Conservation (phyloP, 345 rosid genomes). For the Arabidopsis suecica region DNA sequence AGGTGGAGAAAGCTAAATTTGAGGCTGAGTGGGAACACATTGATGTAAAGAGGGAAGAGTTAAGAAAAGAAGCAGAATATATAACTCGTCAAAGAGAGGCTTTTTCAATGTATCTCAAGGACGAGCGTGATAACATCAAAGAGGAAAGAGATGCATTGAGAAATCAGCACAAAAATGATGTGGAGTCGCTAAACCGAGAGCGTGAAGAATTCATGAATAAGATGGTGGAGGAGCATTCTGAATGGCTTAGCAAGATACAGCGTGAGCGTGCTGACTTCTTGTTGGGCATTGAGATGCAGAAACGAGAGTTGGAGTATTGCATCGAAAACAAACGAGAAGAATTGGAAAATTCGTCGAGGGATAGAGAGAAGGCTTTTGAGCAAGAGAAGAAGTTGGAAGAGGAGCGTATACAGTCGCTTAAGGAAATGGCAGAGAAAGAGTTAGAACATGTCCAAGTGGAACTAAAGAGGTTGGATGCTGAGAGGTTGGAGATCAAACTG, state of each 20-base stretch:
- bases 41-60: constrained; percentile 88
- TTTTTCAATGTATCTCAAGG: constrained; percentile 71
- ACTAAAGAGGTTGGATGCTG: constrained; percentile 78
- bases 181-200: constrained; percentile 72
- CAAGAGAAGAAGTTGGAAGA: constrained; percentile 75
- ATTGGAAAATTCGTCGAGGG: constrained; percentile 69
- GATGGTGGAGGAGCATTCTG: constrained; percentile 78
- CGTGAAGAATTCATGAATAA: constrained; percentile 85
- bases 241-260: constrained; percentile 85
- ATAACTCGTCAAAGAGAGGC: constrained; percentile 68
- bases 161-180: constrained; percentile 64
- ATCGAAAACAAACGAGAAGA: constrained; percentile 82
- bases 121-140: constrained; percentile 76
- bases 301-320: constrained; percentile 78
- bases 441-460: constrained; percentile 70
- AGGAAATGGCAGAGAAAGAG: constrained; percentile 72
- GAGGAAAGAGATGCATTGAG: constrained; percentile 72
- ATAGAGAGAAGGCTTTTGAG: constrained; percentile 80
- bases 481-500: constrained; percentile 73
- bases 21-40: constrained; percentile 95
- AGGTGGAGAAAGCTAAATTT: constrained; percentile 80
- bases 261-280: constrained; percentile 81
- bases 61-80: constrained; percentile 62
- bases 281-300: constrained; percentile 82
- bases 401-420: constrained; percentile 61